Evolutionary conservation across 78 protist genomes (phyloP), one percentile per base, ranked within the genome.

Genomic region (Dictyostelium intermedium): DNA sequence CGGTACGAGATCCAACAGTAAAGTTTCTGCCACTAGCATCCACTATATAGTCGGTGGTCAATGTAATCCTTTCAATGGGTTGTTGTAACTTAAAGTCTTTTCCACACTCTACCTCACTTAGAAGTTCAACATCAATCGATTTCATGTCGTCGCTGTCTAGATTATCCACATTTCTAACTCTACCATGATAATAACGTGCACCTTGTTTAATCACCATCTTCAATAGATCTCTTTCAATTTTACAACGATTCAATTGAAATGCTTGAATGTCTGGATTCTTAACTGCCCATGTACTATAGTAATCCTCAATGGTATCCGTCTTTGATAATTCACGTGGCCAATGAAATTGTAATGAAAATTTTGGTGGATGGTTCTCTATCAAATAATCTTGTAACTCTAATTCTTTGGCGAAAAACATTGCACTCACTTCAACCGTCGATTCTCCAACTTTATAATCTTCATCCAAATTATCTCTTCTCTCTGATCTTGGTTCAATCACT

Each of bases 241-340:
- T 87, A 11, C 85, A 76, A 43, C 93, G 84, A 45, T 87, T 87
- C 72, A 87, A 79, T 45, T 87, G 93, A 43, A 87, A 87, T 10
- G 93, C 74, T 32, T 87, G 93, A n/a, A 87, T 78, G 27, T 87
- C 93, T 35, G 93, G 93, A 79, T 87, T 87, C 93, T 87, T 87
- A 0, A 87, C 76, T 14, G 93, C 93, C 93, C 93, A 87, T 1
- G 93, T 87, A 11, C 80, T 60, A 37, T 61, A 66, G 41, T 87
- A 87, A 30, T 87, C 93, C 1, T 50, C 70, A 78, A 87, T 87
- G 32, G 85, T 43, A 23, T 87, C 93, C 0, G 93, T 87, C 35
- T 87, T 87, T 23, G 30, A 20, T 16, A 25, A 1, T 16, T 87
- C 69, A 13, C 70, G 61, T 1, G 93, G 93, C 93, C 93, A 87